These are phyloP conservation scores for Solanum hybrid DNA, from an alignment of 305 asterid genomes.

Conservation along the genomic window DNA sequence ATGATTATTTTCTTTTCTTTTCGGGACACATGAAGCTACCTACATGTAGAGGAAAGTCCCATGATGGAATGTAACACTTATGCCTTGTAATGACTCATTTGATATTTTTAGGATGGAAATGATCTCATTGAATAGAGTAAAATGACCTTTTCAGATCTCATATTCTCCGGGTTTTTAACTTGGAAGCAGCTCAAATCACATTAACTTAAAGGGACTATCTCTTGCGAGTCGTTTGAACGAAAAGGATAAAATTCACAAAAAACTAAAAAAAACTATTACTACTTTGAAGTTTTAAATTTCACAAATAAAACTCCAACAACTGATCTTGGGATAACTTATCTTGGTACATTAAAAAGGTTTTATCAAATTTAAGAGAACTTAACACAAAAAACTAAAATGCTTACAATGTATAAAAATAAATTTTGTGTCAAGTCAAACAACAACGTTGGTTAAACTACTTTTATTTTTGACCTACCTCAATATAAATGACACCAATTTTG, in stretches of 20 bases:
- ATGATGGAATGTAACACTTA: background rate
- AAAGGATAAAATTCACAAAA: background rate
- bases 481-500: background rate
- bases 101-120: background rate
- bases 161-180: background rate
- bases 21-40: background rate
- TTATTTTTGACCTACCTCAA: background rate
- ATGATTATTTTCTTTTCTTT: background rate
- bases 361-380: no score
- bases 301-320: no score
- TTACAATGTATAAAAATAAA: no score
- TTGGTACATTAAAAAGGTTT: background rate
- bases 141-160: background rate
- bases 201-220: background rate
- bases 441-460: no score
- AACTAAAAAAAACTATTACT: no score
- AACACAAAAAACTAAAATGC: no score
- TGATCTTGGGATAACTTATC: background rate
- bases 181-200: background rate
- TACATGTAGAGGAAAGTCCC: background rate
- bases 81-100: background rate
- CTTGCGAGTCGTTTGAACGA: background rate
- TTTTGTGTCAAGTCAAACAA: background rate
- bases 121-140: background rate
- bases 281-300: no score